Percentiles rank a stretch among this genome's conserved stretches.
Conservation (phyloP, 805 yeast genomes). For the Sugiyamaella marilandica region DNA sequence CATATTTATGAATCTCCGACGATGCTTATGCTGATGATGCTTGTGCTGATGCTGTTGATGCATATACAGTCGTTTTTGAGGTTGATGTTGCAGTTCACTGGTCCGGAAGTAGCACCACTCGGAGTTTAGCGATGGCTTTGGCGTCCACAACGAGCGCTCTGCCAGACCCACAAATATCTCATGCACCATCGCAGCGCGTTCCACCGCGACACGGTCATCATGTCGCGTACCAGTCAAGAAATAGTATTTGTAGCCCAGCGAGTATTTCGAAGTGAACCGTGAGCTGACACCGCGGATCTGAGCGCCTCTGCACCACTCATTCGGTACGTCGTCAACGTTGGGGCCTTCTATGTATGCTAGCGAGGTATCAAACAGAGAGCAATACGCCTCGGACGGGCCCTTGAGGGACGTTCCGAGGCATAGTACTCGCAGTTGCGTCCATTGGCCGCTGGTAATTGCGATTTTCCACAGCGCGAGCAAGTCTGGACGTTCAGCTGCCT, state of each 20-base stretch:
- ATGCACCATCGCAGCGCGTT: background rate
- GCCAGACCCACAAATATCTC: background rate
- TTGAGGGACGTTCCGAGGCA: conserved; percentile 9
- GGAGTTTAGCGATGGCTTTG: background rate
- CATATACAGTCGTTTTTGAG: too few relatives aligned
- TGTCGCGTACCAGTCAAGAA: conserved; percentile 1
- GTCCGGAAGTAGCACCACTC: background rate
- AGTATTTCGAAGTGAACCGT: conserved; percentile 8
- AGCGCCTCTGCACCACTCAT: conserved; percentile 4
- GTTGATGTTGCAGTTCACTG: background rate
- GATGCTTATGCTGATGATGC: background rate
- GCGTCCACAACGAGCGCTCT: background rate
- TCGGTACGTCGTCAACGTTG: conserved; percentile 60
- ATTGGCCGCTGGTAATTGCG: conserved; percentile 10
- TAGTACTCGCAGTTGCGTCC: conserved; percentile 11
- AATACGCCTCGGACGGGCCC: background rate
- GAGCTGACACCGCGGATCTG: conserved; percentile 6
- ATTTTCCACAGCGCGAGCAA: conserved; percentile 13
- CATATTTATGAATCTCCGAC: too few relatives aligned
- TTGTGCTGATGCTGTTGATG: background rate
- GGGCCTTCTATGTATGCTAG: conserved; percentile 16
- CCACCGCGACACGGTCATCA: background rate
- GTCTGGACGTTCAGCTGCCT: conserved; percentile 1
- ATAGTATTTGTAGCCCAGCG: conserved; percentile 10
- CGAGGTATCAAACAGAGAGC: background rate